Evolutionary conservation across 2,329 filamentous ascomycete species (phyloP).

Genomic region (Fusarium sp.): DNA sequence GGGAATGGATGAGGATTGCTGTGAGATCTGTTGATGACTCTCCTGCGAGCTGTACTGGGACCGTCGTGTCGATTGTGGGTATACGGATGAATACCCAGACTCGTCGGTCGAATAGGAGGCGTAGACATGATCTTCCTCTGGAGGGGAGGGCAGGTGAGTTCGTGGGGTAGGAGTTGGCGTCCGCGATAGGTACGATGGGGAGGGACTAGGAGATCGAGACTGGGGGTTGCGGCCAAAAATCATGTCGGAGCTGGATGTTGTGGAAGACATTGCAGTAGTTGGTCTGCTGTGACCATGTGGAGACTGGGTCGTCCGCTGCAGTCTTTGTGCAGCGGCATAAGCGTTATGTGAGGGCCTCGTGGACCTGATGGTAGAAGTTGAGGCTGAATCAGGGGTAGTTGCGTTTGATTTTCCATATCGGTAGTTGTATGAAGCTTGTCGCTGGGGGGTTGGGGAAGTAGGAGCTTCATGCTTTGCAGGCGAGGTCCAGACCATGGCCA

Average conservation of each 20-base stretch:
- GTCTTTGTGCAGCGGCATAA: slow-evolving; percentile 9
- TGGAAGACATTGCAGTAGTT: slow-evolving; percentile 37
- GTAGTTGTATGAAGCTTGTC: slow-evolving; percentile 17
- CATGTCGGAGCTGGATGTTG: slow-evolving; percentile 43
- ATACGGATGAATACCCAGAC: neutral
- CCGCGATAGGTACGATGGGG: slow-evolving; percentile 30
- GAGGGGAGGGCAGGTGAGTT: slow-evolving; percentile 34
- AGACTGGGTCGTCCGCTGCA: slow-evolving; percentile 12
- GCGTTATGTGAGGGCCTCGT: slow-evolving; percentile 17
- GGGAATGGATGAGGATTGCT: slow-evolving; percentile 32
- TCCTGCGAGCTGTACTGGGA: slow-evolving; percentile 17
- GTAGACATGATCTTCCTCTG: slow-evolving; percentile 19
- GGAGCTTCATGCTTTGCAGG: slow-evolving; percentile 20
- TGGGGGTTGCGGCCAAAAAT: slow-evolving; percentile 26
- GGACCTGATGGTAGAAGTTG: slow-evolving; percentile 18
- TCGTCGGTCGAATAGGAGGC: slow-evolving; percentile 11
- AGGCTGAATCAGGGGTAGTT: slow-evolving; percentile 16
- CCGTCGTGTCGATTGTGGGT: slow-evolving; percentile 4
- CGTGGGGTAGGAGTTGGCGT: slow-evolving; percentile 26
- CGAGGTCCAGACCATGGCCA: slow-evolving; percentile 59
- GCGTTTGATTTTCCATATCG: slow-evolving; percentile 26
- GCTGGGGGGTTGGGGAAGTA: neutral
- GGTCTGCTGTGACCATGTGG: slow-evolving; percentile 28
- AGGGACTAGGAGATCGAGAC: slow-evolving; percentile 19
- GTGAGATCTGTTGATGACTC: slow-evolving; percentile 7